Conservation (phyloP, 176 grass and related monocot genomes). For the Zoysia pacifica region DNA sequence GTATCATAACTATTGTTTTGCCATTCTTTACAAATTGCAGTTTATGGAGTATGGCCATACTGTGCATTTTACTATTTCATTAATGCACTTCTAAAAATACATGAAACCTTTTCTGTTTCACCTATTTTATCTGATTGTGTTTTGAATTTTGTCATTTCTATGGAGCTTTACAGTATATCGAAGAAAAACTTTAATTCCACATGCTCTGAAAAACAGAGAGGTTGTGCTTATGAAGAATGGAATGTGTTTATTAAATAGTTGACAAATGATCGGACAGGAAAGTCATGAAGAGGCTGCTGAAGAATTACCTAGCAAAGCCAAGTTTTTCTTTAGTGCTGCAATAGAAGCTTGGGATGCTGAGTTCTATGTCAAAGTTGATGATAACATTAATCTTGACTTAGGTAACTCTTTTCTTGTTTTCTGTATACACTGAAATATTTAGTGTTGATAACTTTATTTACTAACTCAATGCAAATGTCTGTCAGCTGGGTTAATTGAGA, state of each 20-base stretch:
- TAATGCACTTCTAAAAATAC: background rate
- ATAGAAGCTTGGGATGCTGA: slow-evolving; percentile 95
- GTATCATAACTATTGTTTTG: background rate
- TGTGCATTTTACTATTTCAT: background rate
- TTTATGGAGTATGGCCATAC: background rate
- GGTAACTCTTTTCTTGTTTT: slow-evolving; percentile 40
- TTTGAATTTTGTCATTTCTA: slow-evolving; percentile 1
- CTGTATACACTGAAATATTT: background rate
- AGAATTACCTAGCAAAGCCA: slow-evolving; percentile 89
- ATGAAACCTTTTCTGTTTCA: background rate
- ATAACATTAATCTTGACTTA: slow-evolving; percentile 87
- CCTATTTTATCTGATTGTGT: background rate
- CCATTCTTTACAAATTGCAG: slow-evolving; percentile 11
- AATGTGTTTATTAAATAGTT: slow-evolving; percentile 15
- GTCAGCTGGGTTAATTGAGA: slow-evolving; percentile 87
- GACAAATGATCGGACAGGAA: slow-evolving; percentile 58
- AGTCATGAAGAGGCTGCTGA: slow-evolving; percentile 94
- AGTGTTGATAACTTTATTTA: slow-evolving; percentile 20
- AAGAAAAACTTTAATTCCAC: slow-evolving; percentile 22
- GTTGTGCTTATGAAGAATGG: background rate
- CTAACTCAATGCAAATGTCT: slow-evolving; percentile 17
- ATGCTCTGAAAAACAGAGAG: slow-evolving; percentile 5
- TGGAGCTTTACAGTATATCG: background rate
- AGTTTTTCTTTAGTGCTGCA: slow-evolving; percentile 87
- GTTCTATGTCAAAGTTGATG: slow-evolving; percentile 94